A percentile compares a stretch with the other conserved stretches of the same genome.
Conservation (phyloP, 331 rosid genomes). For the Acacia concinna region DNA sequence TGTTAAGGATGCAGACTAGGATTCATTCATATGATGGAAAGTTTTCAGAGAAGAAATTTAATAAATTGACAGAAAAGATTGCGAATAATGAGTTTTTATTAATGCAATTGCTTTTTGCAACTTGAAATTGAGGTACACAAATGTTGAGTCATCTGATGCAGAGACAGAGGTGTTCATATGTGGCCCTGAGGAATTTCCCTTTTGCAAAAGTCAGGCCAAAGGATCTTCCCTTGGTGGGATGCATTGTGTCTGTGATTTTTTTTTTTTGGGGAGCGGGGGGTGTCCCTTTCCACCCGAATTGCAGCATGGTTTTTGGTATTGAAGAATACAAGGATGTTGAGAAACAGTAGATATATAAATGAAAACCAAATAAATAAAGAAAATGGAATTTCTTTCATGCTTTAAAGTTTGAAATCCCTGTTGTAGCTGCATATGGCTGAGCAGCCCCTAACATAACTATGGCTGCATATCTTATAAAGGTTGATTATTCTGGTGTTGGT, state of each 20-base stretch:
- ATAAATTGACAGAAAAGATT: background rate
- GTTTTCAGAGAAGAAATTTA: background rate
- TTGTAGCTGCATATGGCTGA: background rate
- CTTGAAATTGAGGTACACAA: background rate
- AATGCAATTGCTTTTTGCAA: background rate
- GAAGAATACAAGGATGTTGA: background rate
- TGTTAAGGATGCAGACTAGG: background rate
- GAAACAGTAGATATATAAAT: background rate
- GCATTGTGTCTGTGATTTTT: background rate
- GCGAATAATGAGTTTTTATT: background rate
- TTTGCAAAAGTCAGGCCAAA: conserved; percentile 6
- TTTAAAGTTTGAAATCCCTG: background rate
- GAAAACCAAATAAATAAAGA: background rate
- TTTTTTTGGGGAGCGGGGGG: too few relatives aligned
- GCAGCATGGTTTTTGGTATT: conserved; percentile 6
- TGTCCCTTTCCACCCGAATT: too few relatives aligned
- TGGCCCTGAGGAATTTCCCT: conserved; percentile 6
- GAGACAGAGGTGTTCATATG: background rate
- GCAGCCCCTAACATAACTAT: background rate
- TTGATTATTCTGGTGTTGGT: conserved; percentile 17
- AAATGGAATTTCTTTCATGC: background rate
- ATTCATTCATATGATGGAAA: background rate
- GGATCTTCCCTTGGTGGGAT: background rate
- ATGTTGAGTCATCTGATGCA: background rate
- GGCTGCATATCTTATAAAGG: background rate